A percentile compares a stretch with the other conserved stretches of the same genome.
phyloP scores from a whole-genome alignment of 2,329 filamentous ascomycete genomes.

The Hypoxylon sp. region DNA sequence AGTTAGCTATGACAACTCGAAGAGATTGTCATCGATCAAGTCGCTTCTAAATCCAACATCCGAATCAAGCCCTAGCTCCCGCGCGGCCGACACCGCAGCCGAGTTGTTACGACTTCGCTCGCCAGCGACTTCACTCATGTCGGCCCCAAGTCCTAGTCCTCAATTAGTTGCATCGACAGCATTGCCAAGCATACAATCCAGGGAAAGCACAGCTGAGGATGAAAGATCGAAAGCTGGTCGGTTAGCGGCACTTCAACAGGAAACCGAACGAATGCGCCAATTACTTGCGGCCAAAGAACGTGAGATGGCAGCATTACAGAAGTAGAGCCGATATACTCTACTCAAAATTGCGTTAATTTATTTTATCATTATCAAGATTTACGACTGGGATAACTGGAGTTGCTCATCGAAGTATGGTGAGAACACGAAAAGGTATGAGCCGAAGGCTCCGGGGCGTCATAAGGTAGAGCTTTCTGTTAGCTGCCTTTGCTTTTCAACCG shows the following conservation, averaged over 20 bases:
- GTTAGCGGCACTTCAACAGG: slow-evolving; percentile 76
- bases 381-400: slow-evolving; percentile 32
- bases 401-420: slow-evolving; percentile 26
- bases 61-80: slow-evolving; percentile 46
- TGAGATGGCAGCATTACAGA: slow-evolving; percentile 72
- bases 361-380: slow-evolving; percentile 34
- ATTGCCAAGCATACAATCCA: slow-evolving; percentile 48
- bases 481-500: slow-evolving; percentile 28
- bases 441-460: slow-evolving; percentile 26
- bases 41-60: slow-evolving; percentile 77
- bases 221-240: slow-evolving; percentile 72
- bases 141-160: slow-evolving; percentile 60
- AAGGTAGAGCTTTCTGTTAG: slow-evolving; percentile 17
- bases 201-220: slow-evolving; percentile 60
- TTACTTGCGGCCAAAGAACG: slow-evolving; percentile 80
- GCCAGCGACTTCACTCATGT: slow-evolving; percentile 59
- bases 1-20: slow-evolving; percentile 64
- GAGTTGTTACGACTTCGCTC: slow-evolving; percentile 63
- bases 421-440: slow-evolving; percentile 22
- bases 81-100: slow-evolving; percentile 55
- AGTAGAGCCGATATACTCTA: slow-evolving; percentile 32
- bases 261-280: slow-evolving; percentile 83
- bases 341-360: slow-evolving; percentile 9
- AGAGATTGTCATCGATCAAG: slow-evolving; percentile 81
- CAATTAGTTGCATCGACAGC: slow-evolving; percentile 56